Percentiles rank a stretch among this genome's conserved stretches.
phyloP scores from a whole-genome alignment of 2,329 filamentous ascomycete genomes.

The Colletotrichum sp. region DNA sequence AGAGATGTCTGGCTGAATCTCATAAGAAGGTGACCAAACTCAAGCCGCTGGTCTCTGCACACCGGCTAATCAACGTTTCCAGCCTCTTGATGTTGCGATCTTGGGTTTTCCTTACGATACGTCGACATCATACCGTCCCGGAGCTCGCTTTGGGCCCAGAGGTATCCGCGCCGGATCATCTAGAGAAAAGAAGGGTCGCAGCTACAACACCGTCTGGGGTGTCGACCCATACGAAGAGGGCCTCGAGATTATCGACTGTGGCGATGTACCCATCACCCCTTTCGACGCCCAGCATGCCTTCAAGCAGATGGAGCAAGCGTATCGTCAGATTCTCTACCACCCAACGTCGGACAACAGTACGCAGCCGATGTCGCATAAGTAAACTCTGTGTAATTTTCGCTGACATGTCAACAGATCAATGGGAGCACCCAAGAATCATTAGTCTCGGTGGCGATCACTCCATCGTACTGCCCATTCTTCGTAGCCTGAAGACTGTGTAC shows the following conservation, averaged over 20 bases:
- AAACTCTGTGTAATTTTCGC: too few relatives aligned
- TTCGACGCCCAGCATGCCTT: slow-evolving; percentile 84
- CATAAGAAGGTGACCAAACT: not conserved
- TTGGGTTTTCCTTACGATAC: slow-evolving; percentile 11
- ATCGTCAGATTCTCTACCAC: slow-evolving; percentile 36
- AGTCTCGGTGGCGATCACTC: not conserved
- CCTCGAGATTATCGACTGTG: slow-evolving; percentile 41
- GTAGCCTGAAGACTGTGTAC: not conserved
- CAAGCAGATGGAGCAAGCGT: slow-evolving; percentile 83
- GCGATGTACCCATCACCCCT: slow-evolving; percentile 47
- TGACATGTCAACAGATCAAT: not conserved
- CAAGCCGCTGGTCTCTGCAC: not conserved
- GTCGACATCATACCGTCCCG: slow-evolving; percentile 25
- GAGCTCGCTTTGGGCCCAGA: slow-evolving; percentile 83
- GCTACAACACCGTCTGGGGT: slow-evolving; percentile 7
- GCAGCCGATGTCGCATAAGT: too few relatives aligned
- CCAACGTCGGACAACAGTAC: not conserved
- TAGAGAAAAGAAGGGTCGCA: slow-evolving; percentile 67
- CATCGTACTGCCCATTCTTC: not conserved
- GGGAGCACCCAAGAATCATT: not conserved
- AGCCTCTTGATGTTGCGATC: not conserved
- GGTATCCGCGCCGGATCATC: slow-evolving; percentile 84
- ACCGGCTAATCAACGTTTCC: rapidly evolving
- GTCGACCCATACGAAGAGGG: not conserved
- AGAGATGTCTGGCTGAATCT: not conserved